phyloP scores from a whole-genome alignment of 352 stramenopile species.

The Lagenidium giganteum region DNA sequence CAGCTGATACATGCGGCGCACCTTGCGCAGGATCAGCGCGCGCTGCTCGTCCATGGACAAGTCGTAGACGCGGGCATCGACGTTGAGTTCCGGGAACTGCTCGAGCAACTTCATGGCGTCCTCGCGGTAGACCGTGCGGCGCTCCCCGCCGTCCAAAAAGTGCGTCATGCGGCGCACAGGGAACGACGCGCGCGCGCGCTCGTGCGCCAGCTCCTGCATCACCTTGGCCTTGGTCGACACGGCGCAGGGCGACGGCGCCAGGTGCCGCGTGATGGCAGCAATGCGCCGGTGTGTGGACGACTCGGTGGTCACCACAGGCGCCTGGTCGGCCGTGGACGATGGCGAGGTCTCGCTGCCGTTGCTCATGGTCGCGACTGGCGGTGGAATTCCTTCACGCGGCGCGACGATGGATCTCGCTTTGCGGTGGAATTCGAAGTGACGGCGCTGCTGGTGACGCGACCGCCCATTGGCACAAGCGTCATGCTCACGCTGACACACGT shows the following conservation, averaged over 20 bases:
- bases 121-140: conserved; percentile 37
- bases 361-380: not conserved
- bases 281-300: conserved; percentile 26
- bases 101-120: conserved; percentile 46
- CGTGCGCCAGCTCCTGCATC: conserved; percentile 37
- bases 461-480: not conserved
- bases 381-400: not conserved
- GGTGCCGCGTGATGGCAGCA: conserved; percentile 41
- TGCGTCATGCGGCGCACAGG: conserved; percentile 47
- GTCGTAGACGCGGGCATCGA: conserved; percentile 36
- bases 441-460: not conserved
- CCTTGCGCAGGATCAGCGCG: conserved; percentile 39
- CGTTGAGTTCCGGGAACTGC: conserved; percentile 34
- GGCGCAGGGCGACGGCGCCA: conserved; percentile 20
- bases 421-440: conserved; percentile 1
- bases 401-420: not conserved
- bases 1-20: conserved; percentile 52
- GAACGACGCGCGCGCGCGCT: conserved; percentile 47
- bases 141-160: conserved; percentile 47
- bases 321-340: too few relatives aligned
- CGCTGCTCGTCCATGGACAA: conserved; percentile 43
- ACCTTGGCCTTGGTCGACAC: conserved; percentile 35
- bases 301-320: not conserved
- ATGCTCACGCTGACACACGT: too few relatives aligned
- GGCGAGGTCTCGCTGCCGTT: too few relatives aligned